Base-by-base conservation (phyloP, 2,329 filamentous ascomycete species). In the Colletotrichum tofieldiae region DNA sequence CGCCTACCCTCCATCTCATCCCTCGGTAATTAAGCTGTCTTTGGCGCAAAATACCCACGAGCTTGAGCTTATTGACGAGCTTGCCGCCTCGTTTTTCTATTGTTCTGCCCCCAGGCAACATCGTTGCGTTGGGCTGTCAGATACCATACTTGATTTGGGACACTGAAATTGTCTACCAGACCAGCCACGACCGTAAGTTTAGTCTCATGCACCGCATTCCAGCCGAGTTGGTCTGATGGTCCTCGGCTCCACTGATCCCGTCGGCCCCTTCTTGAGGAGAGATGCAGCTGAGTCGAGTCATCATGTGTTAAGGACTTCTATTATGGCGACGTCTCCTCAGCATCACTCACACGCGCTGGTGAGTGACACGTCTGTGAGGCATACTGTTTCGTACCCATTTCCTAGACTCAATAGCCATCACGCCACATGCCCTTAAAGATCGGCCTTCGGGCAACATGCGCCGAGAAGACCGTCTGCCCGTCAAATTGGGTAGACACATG, bases 1-100 rank as follows among this genome's bases (percentile, higher is more conserved):
- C 39, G 18, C 32, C 20, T 32, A 47, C 49, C 41, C 65, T 18
- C 55, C 55, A 56, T 56, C 41, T 49, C 26, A 41, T 23, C 16
- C 26, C 8, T 18, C 26, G 8, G 7, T 32, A 32, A 32, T 32
- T 32, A 59, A 14, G 47, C 45, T 54, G 55, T 61, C 23, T 35
- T 12, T n/a, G 56, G 41, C 16, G 41, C 41, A 41, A 43, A 32
- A 56, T 58, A 41, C 23, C 51, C 56, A 58, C 26, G 43, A 62
- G 64, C 56, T 71, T 56, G 68, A 67, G 64, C 14, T 61, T 67
- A 55, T 47, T 23, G 63, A 41, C 32, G 54, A 39, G 45, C 61
- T 8, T 23, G 26, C 20, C 9, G n/a, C 20, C 8, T 35, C 20
- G 2, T 9, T 45, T 26, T 29, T 66, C 39, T 41, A 35, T 7